phyloP scores from a whole-genome alignment of 805 yeast genomes.

The Wickerhamomyces mucosus region DNA sequence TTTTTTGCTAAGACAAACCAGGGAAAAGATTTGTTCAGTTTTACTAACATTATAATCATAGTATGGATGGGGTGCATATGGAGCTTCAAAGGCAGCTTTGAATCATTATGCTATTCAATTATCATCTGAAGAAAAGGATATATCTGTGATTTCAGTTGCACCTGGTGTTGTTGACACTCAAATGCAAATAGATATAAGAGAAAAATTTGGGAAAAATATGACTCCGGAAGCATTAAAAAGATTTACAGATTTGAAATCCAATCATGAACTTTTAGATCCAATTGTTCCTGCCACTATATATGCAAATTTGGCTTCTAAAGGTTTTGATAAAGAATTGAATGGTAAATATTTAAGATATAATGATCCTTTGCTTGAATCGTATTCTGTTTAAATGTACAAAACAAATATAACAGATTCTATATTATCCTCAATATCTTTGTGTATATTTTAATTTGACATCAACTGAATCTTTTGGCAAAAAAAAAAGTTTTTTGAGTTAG shows the following conservation, averaged over 20 bases:
- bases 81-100: conserved; percentile 84
- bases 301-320: conserved; percentile 54
- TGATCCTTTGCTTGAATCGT: too few species aligned
- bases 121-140: conserved; percentile 54
- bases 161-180: conserved; percentile 93
- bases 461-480: too few species aligned
- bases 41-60: conserved; percentile 9
- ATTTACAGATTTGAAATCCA: conserved; percentile 54
- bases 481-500: too few species aligned
- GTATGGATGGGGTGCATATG: conserved; percentile 87
- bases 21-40: too few species aligned
- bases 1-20: too few species aligned
- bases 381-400: too few species aligned
- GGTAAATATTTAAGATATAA: conserved; percentile 63
- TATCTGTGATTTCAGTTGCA: conserved; percentile 66
- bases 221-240: conserved; percentile 43
- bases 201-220: conserved; percentile 52
- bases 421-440: too few species aligned
- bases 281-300: conserved; percentile 63
- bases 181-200: conserved; percentile 81
- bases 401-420: too few species aligned
- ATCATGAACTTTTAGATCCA: conserved; percentile 54
- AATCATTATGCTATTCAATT: conserved; percentile 65
- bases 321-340: conserved; percentile 45
- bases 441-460: too few species aligned